phyloP scores from a whole-genome alignment of 257 asterid species.

The Misopates orontium region DNA sequence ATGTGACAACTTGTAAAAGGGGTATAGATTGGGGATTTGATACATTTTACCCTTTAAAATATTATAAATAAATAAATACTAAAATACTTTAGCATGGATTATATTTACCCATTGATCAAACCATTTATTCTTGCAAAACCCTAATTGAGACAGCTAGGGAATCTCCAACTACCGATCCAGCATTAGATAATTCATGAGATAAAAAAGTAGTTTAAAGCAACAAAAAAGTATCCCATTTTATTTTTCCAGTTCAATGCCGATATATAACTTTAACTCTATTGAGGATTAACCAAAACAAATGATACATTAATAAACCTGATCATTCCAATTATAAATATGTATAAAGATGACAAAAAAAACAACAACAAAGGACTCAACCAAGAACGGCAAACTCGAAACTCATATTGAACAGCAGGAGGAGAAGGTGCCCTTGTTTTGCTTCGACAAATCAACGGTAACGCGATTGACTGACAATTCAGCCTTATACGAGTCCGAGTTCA shows the following conservation, averaged over 20 bases:
- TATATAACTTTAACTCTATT: conserved; percentile 15
- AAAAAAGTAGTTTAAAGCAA: background rate
- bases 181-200: background rate
- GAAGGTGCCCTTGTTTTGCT: conserved; percentile 41
- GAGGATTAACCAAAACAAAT: background rate
- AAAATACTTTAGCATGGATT: too few species aligned
- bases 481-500: conserved; percentile 67
- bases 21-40: too few species aligned
- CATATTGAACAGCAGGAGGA: conserved; percentile 67
- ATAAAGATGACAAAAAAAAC: background rate
- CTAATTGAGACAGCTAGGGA: too few species aligned
- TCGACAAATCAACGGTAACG: conserved; percentile 55
- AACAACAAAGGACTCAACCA: conserved; percentile 1
- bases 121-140: too few species aligned
- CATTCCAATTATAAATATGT: background rate
- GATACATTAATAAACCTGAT: conserved; percentile 26
- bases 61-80: too few species aligned
- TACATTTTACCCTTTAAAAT: too few species aligned
- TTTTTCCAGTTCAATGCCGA: conserved; percentile 9
- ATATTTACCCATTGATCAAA: too few species aligned
- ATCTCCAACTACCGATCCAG: background rate
- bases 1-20: too few species aligned
- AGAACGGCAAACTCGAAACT: conserved; percentile 10
- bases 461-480: conserved; percentile 65
- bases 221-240: background rate